These are phyloP conservation scores for Cladosporium sp. DNA, from an alignment of 2,329 filamentous ascomycete genomes.

Conservation along the genomic window DNA sequence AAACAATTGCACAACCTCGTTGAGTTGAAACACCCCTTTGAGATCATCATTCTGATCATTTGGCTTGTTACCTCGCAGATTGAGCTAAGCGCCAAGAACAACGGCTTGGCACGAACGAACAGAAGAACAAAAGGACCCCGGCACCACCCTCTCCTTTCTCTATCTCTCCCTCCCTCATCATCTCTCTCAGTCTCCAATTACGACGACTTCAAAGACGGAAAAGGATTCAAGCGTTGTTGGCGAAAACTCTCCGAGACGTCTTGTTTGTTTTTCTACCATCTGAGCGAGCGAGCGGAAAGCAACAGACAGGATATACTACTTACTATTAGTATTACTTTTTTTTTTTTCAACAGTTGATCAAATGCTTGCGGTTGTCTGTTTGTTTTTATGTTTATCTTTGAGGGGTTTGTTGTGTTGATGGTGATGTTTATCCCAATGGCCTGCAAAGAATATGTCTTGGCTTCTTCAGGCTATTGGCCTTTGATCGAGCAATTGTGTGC, in stretches of 20 bases:
- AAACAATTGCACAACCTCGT: not conserved
- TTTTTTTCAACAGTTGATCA: not conserved
- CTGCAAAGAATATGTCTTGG: no score
- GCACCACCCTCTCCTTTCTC: not conserved
- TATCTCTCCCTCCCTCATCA: not conserved
- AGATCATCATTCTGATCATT: conserved; percentile 8
- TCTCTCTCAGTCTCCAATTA: not conserved
- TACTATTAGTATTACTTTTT: not conserved
- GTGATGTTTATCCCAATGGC: not conserved
- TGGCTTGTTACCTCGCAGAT: not conserved
- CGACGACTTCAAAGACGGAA: not conserved
- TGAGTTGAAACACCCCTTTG: not conserved
- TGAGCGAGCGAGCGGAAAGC: not conserved
- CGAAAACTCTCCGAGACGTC: not conserved
- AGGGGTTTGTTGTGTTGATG: not conserved
- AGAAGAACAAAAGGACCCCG: not conserved
- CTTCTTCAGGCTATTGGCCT: no score
- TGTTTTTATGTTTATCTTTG: not conserved
- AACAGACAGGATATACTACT: not conserved
- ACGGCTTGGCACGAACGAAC: not conserved
- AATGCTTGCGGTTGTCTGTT: not conserved
- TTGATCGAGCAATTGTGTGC: no score
- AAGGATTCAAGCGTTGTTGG: not conserved
- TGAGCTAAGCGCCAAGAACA: not conserved
- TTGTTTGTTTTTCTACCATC: not conserved